Evolutionary conservation across 2,329 filamentous ascomycete species (phyloP), one percentile per base, ranked within the genome.

Genomic region (Neofusicoccum sp.): DNA sequence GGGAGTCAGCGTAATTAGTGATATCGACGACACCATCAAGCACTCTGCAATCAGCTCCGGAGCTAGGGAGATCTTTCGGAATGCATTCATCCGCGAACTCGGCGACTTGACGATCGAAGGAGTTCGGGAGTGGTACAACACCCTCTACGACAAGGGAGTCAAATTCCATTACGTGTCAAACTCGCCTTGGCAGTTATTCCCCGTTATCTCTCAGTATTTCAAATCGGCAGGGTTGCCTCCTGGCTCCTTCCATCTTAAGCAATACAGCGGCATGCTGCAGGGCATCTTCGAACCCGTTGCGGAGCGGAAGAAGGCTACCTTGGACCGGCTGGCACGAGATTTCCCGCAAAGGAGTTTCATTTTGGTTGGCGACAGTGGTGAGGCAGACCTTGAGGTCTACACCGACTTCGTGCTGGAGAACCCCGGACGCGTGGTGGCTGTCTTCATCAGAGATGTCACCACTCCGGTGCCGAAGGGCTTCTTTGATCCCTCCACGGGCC

Each of bases 161-260:
- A 86, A 87, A 67, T 84, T 99, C 57, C 96, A 99, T 72, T 99
- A 99, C 73, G 96, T 96, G 65, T 99, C 95, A n/a, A 99, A 99
- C 75, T 96, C 93, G 54, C 95, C 95, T 0, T 99, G 96, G 96
- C 96, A 99, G 73, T 82, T 99, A 6, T 99, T 91, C 68, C 95
- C 95, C 0, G 86, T 98, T 2, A 79, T 99, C 9, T 89, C 90
- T 4, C 91, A 85, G 58, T 99, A 89, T 72, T 96, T 98, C 73
- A 86, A 87, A 65, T 76, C 89, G 41, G 89, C 90, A 6, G 89
- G 89, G 1, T 78, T 99, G 1, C 95, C 95, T 0, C 85, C 85
- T 0, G 96, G 95, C 0, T 97, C 93, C 0, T 90, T 98, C 66
- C 96, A 99, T 71, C 75, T 99, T 66, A 99, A 99, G 74, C 91